Evolutionary conservation across 345 rosid genomes (phyloP).

Genomic region (Dimocarpus longan): DNA sequence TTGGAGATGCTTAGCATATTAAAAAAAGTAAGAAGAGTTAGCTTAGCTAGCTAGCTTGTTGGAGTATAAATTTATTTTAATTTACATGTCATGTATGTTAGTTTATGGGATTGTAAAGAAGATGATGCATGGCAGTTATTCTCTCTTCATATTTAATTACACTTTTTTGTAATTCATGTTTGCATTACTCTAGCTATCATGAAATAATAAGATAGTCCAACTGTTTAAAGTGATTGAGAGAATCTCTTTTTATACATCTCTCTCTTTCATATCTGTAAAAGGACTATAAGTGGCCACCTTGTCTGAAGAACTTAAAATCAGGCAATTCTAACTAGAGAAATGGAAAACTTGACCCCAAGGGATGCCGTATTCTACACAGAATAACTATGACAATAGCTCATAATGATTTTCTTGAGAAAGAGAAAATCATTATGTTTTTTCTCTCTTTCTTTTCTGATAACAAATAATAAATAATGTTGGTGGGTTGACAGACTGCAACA

Average conservation of each 20-base stretch:
- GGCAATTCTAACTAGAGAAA: not conserved
- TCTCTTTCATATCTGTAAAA: conserved; percentile 1
- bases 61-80: not conserved
- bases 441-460: not conserved
- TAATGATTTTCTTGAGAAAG: not conserved
- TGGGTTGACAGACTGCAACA: not conserved
- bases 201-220: conserved; percentile 19
- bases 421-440: not conserved
- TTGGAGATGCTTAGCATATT: conserved; percentile 27
- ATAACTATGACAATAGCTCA: not conserved
- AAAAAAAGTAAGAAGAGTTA: conserved; percentile 1
- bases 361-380: not conserved
- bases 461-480: not conserved
- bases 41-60: not conserved
- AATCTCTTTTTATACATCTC: not conserved
- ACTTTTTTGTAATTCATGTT: conserved; percentile 17
- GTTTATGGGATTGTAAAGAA: conserved; percentile 14
- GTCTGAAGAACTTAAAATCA: conserved; percentile 2
- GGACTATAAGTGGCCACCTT: conserved; percentile 2
- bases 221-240: conserved; percentile 8
- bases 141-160: not conserved
- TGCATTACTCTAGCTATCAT: conserved; percentile 1
- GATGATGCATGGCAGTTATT: not conserved
- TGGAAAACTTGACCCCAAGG: conserved; percentile 9
- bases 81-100: conserved; percentile 7